Base-by-base conservation (phyloP, 2,329 filamentous ascomycete genomes). In the Colletotrichum sojae region DNA sequence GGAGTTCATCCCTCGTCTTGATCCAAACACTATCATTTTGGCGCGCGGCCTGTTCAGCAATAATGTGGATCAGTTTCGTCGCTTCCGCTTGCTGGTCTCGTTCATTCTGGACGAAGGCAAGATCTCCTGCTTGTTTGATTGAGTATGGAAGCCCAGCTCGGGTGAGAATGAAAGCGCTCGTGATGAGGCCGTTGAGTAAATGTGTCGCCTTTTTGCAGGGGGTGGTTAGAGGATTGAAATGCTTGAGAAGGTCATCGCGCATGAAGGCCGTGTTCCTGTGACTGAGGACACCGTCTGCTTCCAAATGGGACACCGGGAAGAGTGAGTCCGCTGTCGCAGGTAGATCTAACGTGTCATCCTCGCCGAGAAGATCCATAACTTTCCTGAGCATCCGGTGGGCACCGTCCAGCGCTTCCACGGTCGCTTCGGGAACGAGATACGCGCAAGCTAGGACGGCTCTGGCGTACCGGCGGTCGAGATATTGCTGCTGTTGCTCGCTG, bases 391-490 rank as follows among this genome's bases (percentile, higher is more conserved):
- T 87, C 36, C 79, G 82, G 75, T 93, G 89, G 10, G 90, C 87
- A 1, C 86, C 88, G 22, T 83, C 80, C 15, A 95, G 78, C 2
- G 88, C 89, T 10, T 89, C 86, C 3, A 84, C 71, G 0, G 87
- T 88, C 36, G 87, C 83, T 55, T 89, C 88, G 5, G 90, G 83
- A n/a, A 92, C 83, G 40, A 90, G 81, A 76, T 94, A 94, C 31
- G 91, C 88, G 65, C 87, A 87, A 9, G 91, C 91, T 71, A 95
- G 82, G 2, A 88, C 88, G 52, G 91, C 88, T 66, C 90, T 90
- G 49, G 89, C 90, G 76, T 94, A 95, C 55, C 88, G 86, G 45
- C 83, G 80, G 73, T 91, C 86, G 5, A 94, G 82, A 71, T 88
- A 85, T 40, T 84, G 81, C 72, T 89, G 87, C 53, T 89, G 84